Conservation (phyloP, 345 rosid genomes). For the Leavenworthia alabamica region DNA sequence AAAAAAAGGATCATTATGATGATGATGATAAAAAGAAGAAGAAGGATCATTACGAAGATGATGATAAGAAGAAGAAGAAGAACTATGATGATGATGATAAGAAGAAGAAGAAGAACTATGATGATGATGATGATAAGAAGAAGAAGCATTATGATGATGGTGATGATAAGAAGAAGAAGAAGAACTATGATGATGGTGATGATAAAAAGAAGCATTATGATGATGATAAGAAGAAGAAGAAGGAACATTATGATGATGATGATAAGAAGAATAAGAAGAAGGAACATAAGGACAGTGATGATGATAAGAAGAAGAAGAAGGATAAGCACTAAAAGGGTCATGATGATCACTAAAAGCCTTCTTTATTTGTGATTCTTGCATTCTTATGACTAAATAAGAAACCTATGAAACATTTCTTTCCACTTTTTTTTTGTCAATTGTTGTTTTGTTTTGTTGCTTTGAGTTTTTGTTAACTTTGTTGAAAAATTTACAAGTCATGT, state of each 20-base stretch:
- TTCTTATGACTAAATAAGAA: conserved; percentile 7
- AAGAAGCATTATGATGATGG: background rate
- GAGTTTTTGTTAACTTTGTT: conserved; percentile 5
- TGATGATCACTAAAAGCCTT: conserved; percentile 13
- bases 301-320: conserved; percentile 8
- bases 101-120: background rate
- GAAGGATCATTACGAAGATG: background rate
- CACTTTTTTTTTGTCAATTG: background rate
- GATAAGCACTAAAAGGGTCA: conserved; percentile 17
- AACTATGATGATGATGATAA: background rate
- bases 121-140: background rate
- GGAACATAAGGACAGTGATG: background rate
- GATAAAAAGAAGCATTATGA: conserved; percentile 3
- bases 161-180: background rate
- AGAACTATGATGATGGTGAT: background rate
- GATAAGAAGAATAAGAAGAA: background rate
- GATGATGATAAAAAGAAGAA: conserved; percentile 9
- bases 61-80: background rate
- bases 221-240: background rate
- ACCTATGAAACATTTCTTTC: background rate
- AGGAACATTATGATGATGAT: background rate
- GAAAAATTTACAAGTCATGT: background rate
- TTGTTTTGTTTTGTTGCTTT: conserved; percentile 7
- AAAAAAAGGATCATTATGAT: background rate
- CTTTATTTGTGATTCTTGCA: background rate